Evolutionary conservation across 2,329 filamentous ascomycete species (phyloP), one percentile per base, ranked within the genome.

Genomic region (Fusarium sublunatum): DNA sequence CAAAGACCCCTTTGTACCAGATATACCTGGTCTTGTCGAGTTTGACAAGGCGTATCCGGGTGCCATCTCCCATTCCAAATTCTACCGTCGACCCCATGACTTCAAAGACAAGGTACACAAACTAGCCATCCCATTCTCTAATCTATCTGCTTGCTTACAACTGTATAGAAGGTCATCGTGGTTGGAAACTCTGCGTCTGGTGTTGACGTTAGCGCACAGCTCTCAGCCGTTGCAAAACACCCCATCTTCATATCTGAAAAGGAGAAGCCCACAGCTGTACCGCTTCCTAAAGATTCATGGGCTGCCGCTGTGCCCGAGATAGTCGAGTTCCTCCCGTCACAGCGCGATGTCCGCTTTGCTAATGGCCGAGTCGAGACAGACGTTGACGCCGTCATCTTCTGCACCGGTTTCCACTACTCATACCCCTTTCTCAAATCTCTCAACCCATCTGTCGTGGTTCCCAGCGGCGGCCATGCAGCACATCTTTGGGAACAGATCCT

Each of bases 351-450:
- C 0, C 79, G 82, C 32, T 91, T 94, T 55, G 79, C 82, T 38
- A 81, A 91, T 63, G 88, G 88, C 2, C 80, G 79, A 0, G 71
- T 88, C 7, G 90, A 92, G 71, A 75, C 76, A 2, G 78, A 86
- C 24, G 76, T 97, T 44, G 92, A 96, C 70, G 82, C 85, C 0
- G 78, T 96, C 10, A 73, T 97, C 13, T 97, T 93, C 75, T 92
- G 91, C 73, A 97, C 93, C 0, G 93, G 93, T 0, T 97, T 95
- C 72, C 85, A 94, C 59, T 96, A 92, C 77, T 87, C 88, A 1
- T 90, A 90, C 51, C 92, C 92, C 0, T 96, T 96, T 69, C 70
- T 88, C 6, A 70, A 74, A 24, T 70, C 73, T 3, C 67, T 83
- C 8, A 40, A 65, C 2, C 72, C 87, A 1, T 75, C 82, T 0